Conservation (phyloP, 2,329 filamentous ascomycete genomes). For the Xylaria sp. region DNA sequence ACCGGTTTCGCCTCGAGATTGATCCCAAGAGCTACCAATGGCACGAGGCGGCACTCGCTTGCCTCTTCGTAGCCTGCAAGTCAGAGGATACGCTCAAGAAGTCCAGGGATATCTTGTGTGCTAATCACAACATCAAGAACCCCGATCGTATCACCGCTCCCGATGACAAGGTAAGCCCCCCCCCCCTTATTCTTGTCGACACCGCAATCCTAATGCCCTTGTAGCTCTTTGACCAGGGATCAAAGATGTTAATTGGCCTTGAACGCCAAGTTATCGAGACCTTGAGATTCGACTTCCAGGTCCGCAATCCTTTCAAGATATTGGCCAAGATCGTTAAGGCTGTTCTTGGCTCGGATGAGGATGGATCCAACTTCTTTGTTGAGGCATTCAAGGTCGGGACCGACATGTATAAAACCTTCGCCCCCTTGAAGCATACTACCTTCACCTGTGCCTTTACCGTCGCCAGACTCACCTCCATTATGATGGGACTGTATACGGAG, state of each 20-base stretch:
- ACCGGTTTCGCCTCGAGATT: conserved; percentile 90
- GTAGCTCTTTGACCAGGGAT: conserved; percentile 81
- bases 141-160: conserved; percentile 74
- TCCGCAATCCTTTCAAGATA: conserved; percentile 85
- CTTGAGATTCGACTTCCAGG: conserved; percentile 93
- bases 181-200: no score
- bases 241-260: conserved; percentile 85
- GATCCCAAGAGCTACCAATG: conserved; percentile 88
- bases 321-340: conserved; percentile 81
- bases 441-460: conserved; percentile 86
- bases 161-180: conserved; percentile 77
- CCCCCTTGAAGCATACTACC: conserved; percentile 88
- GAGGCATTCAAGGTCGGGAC: conserved; percentile 84
- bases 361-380: conserved; percentile 67
- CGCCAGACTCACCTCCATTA: conserved; percentile 80
- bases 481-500: conserved; percentile 68
- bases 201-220: conserved; percentile 12
- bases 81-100: conserved; percentile 99
- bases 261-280: conserved; percentile 94
- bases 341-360: conserved; percentile 58
- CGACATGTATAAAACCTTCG: conserved; percentile 93
- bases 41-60: conserved; percentile 86
- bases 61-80: conserved; percentile 94
- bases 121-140: conserved; percentile 85
- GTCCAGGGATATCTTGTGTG: conserved; percentile 90